A percentile compares a stretch with the other conserved stretches of the same genome.
phyloP scores from a whole-genome alignment of 345 rosid species.

The Noccaea bulbosa region DNA sequence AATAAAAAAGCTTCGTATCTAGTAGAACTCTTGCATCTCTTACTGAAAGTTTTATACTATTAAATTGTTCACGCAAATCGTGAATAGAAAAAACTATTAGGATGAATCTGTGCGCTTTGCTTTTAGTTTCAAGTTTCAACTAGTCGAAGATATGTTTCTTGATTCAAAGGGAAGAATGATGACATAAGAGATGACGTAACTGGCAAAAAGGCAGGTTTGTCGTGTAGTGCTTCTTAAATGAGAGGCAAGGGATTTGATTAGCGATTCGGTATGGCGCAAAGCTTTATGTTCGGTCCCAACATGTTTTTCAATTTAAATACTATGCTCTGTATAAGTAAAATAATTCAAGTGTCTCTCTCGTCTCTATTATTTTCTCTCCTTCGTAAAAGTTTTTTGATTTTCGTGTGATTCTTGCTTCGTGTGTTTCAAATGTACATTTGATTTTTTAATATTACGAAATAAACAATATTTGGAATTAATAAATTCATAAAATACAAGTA shows the following conservation, averaged over 20 bases:
- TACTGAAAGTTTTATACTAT: background rate
- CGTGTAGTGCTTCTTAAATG: constrained; percentile 11
- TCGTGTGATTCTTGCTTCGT: background rate
- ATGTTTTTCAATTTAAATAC: constrained; percentile 1
- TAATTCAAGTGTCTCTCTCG: background rate
- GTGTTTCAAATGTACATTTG: background rate
- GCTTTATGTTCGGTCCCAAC: constrained; percentile 37
- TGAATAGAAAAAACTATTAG: background rate
- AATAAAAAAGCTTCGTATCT: too few species aligned
- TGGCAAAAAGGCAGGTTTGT: constrained; percentile 34
- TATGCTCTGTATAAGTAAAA: background rate
- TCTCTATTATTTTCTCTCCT: background rate
- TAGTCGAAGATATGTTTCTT: constrained; percentile 3
- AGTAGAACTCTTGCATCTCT: too few species aligned
- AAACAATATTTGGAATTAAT: background rate
- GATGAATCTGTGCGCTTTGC: background rate
- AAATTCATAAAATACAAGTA: background rate
- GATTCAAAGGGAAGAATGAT: constrained; percentile 3
- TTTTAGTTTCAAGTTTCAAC: constrained; percentile 18
- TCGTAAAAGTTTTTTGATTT: background rate
- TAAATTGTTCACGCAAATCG: constrained; percentile 1
- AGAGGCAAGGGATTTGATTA: background rate
- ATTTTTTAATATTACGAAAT: background rate
- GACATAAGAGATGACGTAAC: constrained; percentile 35
- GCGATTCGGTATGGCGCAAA: constrained; percentile 30